These are phyloP conservation scores for Trypethelium eluteriae DNA, from an alignment of 495 filamentous ascomycete genomes.

Conservation along the genomic window DNA sequence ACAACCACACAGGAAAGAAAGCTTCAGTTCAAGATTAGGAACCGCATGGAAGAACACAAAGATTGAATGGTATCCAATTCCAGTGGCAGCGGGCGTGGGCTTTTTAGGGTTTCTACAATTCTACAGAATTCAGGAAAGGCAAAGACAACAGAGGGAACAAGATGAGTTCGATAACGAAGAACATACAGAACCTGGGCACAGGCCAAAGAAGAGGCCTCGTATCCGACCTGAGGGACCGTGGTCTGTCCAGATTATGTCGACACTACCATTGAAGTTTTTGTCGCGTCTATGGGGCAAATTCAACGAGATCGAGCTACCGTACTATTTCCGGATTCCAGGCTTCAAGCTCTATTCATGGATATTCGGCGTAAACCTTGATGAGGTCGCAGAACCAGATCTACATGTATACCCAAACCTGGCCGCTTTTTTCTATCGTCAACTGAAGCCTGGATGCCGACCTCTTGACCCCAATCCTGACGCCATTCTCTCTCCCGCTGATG, in stretches of 20 bases:
- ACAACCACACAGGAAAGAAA: constrained; percentile 42
- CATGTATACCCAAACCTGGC: constrained; percentile 86
- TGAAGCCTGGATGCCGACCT: constrained; percentile 86
- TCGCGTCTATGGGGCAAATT: constrained; percentile 90
- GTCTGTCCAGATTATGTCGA: constrained; percentile 95
- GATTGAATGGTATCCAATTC: constrained; percentile 93
- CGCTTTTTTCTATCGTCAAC: constrained; percentile 90
- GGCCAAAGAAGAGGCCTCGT: constrained; percentile 30
- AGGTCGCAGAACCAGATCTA: constrained; percentile 80
- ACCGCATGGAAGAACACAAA: constrained; percentile 64
- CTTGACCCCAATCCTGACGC: constrained; percentile 71
- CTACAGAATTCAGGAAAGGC: constrained; percentile 55
- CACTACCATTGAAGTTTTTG: constrained; percentile 85
- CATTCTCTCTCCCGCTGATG: constrained; percentile 81
- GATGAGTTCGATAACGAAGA: constrained; percentile 49
- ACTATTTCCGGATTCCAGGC: constrained; percentile 84
- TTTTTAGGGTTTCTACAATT: constrained; percentile 80
- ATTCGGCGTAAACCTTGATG: constrained; percentile 88
- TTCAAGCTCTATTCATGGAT: constrained; percentile 88
- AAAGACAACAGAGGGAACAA: constrained; percentile 47
- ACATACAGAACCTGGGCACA: constrained; percentile 42
- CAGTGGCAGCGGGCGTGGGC: constrained; percentile 77
- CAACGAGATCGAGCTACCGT: constrained; percentile 87
- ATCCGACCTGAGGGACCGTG: constrained; percentile 84
- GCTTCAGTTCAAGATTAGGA: constrained; percentile 56